Conservation (phyloP, 164 flowering plant species). For the Buxus sempervirens region DNA sequence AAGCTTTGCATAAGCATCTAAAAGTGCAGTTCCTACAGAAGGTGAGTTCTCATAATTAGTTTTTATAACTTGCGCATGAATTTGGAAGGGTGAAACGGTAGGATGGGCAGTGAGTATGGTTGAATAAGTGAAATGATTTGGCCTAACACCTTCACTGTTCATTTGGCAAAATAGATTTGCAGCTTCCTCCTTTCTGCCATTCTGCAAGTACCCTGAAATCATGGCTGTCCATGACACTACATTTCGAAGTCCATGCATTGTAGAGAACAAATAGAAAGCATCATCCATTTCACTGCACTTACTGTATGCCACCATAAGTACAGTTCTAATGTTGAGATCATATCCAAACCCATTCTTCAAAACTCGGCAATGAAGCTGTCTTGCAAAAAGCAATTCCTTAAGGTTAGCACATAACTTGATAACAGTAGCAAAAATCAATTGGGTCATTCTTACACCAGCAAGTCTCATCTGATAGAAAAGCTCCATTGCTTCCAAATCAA, state of each 20-base stretch:
- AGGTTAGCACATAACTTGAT: conserved; percentile 58
- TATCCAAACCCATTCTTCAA: conserved; percentile 44
- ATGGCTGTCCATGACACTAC: conserved; percentile 94
- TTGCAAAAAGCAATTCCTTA: conserved; percentile 47
- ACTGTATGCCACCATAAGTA: conserved; percentile 64
- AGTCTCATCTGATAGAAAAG: conserved; percentile 56
- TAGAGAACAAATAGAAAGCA: conserved; percentile 49
- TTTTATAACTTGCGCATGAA: conserved; percentile 77
- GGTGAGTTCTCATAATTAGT: conserved; percentile 48
- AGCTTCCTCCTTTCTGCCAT: conserved; percentile 44
- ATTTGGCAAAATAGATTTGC: conserved; percentile 50
- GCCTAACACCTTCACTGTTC: conserved; percentile 59
- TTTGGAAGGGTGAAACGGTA: conserved; percentile 46
- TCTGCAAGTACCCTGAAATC: conserved; percentile 69
- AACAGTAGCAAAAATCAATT: conserved; percentile 38
- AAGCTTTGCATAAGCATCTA: conserved; percentile 63
- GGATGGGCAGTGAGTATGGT: conserved; percentile 64
- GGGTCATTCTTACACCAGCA: conserved; percentile 44
- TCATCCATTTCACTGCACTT: conserved; percentile 60
- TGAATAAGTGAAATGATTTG: conserved; percentile 81
- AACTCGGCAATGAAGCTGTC: conserved; percentile 65
- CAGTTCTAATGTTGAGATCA: conserved; percentile 48
- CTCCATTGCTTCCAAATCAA: conserved; percentile 51
- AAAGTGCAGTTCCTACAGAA: conserved; percentile 79
- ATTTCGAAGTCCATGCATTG: conserved; percentile 38